Conservation (phyloP, 768 basidiomycete species). For the Phanerochaete carnosa region DNA sequence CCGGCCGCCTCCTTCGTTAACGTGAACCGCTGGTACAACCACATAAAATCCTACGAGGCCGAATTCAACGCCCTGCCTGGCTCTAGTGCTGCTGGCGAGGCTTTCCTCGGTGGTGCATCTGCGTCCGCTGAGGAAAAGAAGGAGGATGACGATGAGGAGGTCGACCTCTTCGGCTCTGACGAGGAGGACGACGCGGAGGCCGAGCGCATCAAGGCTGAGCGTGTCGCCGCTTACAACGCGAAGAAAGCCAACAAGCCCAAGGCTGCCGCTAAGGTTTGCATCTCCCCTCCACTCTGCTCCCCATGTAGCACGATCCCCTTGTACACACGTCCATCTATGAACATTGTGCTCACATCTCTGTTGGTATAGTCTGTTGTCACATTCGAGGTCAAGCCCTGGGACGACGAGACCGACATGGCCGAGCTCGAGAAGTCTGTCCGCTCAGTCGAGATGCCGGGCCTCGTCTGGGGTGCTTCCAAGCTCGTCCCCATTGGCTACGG, state of each 20-base stretch:
- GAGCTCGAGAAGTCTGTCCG: conserved; percentile 82
- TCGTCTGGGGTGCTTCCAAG: conserved; percentile 95
- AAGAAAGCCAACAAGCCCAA: conserved; percentile 94
- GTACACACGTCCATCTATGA: conserved; percentile 11
- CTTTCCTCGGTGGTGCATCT: conserved; percentile 55
- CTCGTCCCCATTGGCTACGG: conserved; percentile 91
- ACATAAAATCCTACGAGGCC: conserved; percentile 82
- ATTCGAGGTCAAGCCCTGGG: conserved; percentile 98
- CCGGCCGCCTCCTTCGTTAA: conserved; percentile 69
- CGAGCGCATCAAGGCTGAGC: conserved; percentile 72
- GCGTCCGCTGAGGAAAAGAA: conserved; percentile 38
- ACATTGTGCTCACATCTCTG: conserved; percentile 3
- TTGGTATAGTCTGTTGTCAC: conserved; percentile 86
- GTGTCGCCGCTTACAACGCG: conserved; percentile 88
- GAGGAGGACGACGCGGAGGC: conserved; percentile 46
- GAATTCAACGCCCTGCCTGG: conserved; percentile 82
- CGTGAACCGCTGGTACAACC: conserved; percentile 88
- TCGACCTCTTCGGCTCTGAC: conserved; percentile 80
- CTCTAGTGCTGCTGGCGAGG: conserved; percentile 77
- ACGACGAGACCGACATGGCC: conserved; percentile 97
- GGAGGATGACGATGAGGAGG: conserved; percentile 39
- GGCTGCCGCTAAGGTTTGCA: conserved; percentile 75
- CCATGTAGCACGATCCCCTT: conserved; percentile 6
- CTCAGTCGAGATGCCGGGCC: conserved; percentile 82
- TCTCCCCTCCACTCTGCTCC: conserved; percentile 1